Evolutionary conservation across 2,329 filamentous ascomycete species (phyloP).

Genomic region (Ophiostoma fasciatum): DNA sequence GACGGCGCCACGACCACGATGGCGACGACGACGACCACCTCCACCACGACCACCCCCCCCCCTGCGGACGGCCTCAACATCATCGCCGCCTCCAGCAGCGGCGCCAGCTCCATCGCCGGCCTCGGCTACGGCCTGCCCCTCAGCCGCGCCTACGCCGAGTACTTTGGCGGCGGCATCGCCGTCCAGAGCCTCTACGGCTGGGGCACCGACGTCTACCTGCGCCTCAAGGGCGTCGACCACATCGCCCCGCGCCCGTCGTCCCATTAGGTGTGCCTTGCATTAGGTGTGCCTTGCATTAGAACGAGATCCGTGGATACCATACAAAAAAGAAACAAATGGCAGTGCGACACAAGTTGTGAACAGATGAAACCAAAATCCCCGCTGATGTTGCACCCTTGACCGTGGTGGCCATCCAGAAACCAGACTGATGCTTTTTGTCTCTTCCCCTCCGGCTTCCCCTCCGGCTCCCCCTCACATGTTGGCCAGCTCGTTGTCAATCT

Average conservation of each 20-base stretch:
- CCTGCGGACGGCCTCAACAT: constrained; percentile 52
- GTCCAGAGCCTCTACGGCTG: constrained; percentile 95
- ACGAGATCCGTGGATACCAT: too few species aligned
- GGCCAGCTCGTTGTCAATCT: constrained; percentile 86
- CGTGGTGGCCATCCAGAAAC: too few species aligned
- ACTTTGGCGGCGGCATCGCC: constrained; percentile 88
- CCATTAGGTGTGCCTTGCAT: too few species aligned
- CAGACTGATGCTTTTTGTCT: too few species aligned
- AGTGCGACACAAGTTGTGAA: too few species aligned
- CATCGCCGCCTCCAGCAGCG: constrained; percentile 56
- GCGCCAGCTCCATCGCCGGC: constrained; percentile 75
- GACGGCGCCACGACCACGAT: neutral
- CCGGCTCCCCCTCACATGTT: constrained; percentile 54
- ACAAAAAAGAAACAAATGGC: neutral
- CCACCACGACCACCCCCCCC: neutral
- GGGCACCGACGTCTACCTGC: constrained; percentile 59
- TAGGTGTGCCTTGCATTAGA: constrained; percentile 3
- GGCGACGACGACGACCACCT: neutral
- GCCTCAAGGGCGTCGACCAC: constrained; percentile 47
- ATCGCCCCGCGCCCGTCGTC: too few species aligned
- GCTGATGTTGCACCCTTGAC: too few species aligned
- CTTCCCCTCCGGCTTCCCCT: too few species aligned
- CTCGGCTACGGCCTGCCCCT: constrained; percentile 85
- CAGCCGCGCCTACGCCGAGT: constrained; percentile 88
- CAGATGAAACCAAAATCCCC: too few species aligned